These are phyloP conservation scores for Taphrina populina DNA, from an alignment of 1,139 yeast genomes.

Conservation along the genomic window DNA sequence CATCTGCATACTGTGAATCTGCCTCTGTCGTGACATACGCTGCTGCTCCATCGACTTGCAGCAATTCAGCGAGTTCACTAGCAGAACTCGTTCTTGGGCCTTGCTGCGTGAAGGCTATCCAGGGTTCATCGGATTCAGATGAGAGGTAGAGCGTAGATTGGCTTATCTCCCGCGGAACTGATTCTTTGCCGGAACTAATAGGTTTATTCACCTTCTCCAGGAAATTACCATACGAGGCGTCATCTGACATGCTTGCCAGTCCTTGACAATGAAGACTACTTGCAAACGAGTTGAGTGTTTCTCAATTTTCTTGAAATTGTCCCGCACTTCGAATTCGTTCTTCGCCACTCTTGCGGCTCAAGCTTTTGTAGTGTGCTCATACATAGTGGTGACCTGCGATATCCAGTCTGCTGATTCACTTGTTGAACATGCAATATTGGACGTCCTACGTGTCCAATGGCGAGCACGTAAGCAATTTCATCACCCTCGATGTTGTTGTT, in stretches of 20 bases:
- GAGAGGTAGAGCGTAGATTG: conserved; percentile 1
- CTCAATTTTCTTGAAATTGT: no score
- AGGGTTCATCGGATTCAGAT: conserved; percentile 26
- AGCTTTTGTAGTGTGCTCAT: no score
- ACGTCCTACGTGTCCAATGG: no score
- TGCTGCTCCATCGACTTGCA: conserved; percentile 6
- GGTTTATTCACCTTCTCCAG: conserved; percentile 16
- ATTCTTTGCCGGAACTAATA: not conserved
- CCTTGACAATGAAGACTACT: no score
- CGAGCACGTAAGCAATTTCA: no score
- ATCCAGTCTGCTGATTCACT: no score
- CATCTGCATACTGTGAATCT: not conserved
- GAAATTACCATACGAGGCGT: conserved; percentile 22
- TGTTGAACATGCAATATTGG: not conserved
- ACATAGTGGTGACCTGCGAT: no score
- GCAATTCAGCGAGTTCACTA: not conserved
- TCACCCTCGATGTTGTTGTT: no score
- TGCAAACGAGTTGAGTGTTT: no score
- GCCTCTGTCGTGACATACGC: not conserved
- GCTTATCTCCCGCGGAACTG: not conserved
- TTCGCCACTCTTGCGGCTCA: no score
- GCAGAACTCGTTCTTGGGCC: not conserved
- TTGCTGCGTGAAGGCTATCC: not conserved
- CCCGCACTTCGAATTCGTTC: no score
- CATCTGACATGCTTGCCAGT: conserved; percentile 17